Evolutionary conservation across 2,329 filamentous ascomycete species (phyloP), one percentile per base, ranked within the genome.

Genomic region (Biscogniauxia marginata): DNA sequence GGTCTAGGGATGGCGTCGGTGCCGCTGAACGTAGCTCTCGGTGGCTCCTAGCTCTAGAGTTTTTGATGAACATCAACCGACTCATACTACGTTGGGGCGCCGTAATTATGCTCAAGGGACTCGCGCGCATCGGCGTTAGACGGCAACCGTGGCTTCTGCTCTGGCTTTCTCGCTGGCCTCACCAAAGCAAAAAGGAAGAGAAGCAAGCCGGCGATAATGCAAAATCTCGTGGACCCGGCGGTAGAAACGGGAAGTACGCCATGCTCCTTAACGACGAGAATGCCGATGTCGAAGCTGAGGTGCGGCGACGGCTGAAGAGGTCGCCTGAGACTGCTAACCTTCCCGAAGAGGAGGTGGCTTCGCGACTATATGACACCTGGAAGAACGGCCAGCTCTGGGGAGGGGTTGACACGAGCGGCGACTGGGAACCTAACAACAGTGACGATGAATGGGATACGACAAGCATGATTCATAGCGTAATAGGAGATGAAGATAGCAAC

Each of bases 361-460:
- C 82, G 2, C 87, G 85, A 56, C 76, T 97, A 1, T 98, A 97
- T 70, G 79, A 79, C 24, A 95, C 93, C 84, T 98, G 91, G 89
- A 85, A 89, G 52, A 79, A 81, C 53, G 91, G 91, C 19, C 91
- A 90, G 7, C 90, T 90, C 76, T 97, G 91, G 86, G 93, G 93
- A 1, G 86, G 87, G 16, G 79, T 87, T 25, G 93, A 98, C 70
- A 79, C 80, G 4, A 96, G 90, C 67, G 90, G 89, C 23, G 89
- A 93, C 60, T 98, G 93, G 70, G 72, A 78, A 25, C 87, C 87
- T 0, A 67, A 72, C 7, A 71, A 77, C 9, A 70, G 76, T 4
- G 79, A 84, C 3, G 78, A 85, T 9, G 80, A 87, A 46, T 86
- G 88, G 68, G 91, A 96, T 67, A 84, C 83, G 7, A 96, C 91